A percentile compares a stretch with the other conserved stretches of the same genome.
Conservation (phyloP, 2,329 filamentous ascomycete species). For the Calonectria naviculata region DNA sequence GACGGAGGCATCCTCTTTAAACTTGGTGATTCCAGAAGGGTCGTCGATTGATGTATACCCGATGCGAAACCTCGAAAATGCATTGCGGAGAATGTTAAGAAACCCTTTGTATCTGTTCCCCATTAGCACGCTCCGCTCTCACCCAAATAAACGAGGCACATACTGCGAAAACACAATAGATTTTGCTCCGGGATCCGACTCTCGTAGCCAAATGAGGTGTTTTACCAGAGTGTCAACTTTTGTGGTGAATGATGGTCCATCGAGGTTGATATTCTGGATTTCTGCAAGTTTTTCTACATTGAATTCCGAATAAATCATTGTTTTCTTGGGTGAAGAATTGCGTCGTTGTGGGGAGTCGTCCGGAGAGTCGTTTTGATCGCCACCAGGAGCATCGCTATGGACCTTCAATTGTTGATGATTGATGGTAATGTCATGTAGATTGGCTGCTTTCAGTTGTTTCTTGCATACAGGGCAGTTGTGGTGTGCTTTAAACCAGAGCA, state of each 20-base stretch:
- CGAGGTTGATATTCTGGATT: slow-evolving; percentile 84
- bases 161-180: slow-evolving; percentile 93
- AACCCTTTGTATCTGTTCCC: slow-evolving; percentile 75
- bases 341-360: slow-evolving; percentile 27
- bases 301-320: slow-evolving; percentile 81
- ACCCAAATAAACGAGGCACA: slow-evolving; percentile 15
- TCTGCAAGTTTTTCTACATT: slow-evolving; percentile 76
- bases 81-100: slow-evolving; percentile 76
- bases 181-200: slow-evolving; percentile 87
- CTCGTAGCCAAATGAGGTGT: slow-evolving; percentile 87
- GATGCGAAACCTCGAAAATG: slow-evolving; percentile 79
- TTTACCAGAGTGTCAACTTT: slow-evolving; percentile 88
- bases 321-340: slow-evolving; percentile 43
- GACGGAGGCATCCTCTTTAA: slow-evolving; percentile 77
- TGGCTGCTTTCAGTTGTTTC: slow-evolving; percentile 68
- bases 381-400: slow-evolving; percentile 51
- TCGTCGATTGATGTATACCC: slow-evolving; percentile 77
- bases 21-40: slow-evolving; percentile 75
- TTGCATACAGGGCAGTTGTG: slow-evolving; percentile 90
- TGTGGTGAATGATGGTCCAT: slow-evolving; percentile 81
- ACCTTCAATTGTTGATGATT: slow-evolving; percentile 80
- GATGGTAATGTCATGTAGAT: slow-evolving; percentile 87
- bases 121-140: slow-evolving; percentile 20
- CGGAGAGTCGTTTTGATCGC: slow-evolving; percentile 15
- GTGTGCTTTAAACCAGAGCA: slow-evolving; percentile 79